Evolutionary conservation across 2,329 filamentous ascomycete species (phyloP), one percentile per base, ranked within the genome.

Genomic region (Colletotrichum siamense): DNA sequence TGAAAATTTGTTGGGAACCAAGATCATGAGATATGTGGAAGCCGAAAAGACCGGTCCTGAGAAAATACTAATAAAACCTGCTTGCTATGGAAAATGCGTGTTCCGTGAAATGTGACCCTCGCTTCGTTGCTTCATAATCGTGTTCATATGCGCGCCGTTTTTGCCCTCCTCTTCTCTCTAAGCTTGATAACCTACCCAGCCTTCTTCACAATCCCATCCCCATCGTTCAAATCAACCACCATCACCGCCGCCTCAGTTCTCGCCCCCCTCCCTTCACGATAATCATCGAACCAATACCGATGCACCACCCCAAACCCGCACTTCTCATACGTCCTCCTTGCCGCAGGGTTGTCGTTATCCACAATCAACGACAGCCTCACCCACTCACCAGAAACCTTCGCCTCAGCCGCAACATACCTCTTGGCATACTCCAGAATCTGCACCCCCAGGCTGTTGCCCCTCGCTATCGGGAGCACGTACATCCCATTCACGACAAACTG

Each of bases 241-340:
- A 77, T 77, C 2, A 77, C 69, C 7, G 64, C 76, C 52, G 73
- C 76, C 65, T 77, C 73, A 1, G 76, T 77, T 30, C 36, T 34
- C n/a, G 30, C 12, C 13, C 24, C 49, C 22, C 69, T 28, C 5
- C 76, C 73, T 16, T 49, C 52, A 12, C 76, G 64, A 9, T 57
- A 55, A 39, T 76, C 73, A 18, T 76, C 34, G n/a, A 76, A 76
- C 65, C 69, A 76, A 22, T 77, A 77, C 24, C 76, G 73, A 32
- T 73, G 52, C n/a, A 71, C 66, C 2, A 69, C 15, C 22, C 32
- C 24, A 12, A 77, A 77, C 4, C 65, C 73, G 10, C 18, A 69
- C 12, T 22, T 39, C 52, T 61, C 44, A 18, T 77, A 77, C n/a
- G 70, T 69, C 12, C 16, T 32, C 22, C 69, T 61, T 2, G 76